Evolutionary conservation across 2,329 filamentous ascomycete species (phyloP).

Genomic region (Aureobasidium subglaciale): DNA sequence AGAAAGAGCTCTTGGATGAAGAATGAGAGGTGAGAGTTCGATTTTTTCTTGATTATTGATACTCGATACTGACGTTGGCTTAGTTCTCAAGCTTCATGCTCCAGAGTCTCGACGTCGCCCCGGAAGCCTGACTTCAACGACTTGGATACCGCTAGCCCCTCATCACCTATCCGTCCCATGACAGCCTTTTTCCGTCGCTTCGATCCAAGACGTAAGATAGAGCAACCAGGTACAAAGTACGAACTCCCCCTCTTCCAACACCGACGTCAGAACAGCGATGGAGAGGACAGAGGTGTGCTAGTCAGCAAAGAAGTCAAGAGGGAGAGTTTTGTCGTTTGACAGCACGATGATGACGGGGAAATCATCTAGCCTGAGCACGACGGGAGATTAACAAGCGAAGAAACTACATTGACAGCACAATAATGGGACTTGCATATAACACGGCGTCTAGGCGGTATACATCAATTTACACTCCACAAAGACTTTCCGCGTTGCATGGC

Average conservation of each 20-base stretch:
- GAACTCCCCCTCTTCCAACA: neutral
- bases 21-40: neutral
- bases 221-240: neutral
- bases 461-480: too few species aligned
- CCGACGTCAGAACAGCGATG: neutral
- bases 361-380: too few species aligned
- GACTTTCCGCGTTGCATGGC: too few species aligned
- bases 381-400: too few species aligned
- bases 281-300: neutral
- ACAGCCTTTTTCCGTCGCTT: neutral
- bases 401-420: too few species aligned
- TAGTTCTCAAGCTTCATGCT: neutral
- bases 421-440: too few species aligned
- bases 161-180: neutral
- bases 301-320: slow-evolving; percentile 8
- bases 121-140: neutral
- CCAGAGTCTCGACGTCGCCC: neutral
- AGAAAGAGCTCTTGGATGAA: neutral
- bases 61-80: neutral
- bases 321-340: neutral
- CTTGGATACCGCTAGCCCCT: neutral
- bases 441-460: too few species aligned
- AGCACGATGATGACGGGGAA: neutral
- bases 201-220: neutral
- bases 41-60: neutral